Base-by-base conservation (phyloP, 345 rosid species). In the Brassica rapa region DNA sequence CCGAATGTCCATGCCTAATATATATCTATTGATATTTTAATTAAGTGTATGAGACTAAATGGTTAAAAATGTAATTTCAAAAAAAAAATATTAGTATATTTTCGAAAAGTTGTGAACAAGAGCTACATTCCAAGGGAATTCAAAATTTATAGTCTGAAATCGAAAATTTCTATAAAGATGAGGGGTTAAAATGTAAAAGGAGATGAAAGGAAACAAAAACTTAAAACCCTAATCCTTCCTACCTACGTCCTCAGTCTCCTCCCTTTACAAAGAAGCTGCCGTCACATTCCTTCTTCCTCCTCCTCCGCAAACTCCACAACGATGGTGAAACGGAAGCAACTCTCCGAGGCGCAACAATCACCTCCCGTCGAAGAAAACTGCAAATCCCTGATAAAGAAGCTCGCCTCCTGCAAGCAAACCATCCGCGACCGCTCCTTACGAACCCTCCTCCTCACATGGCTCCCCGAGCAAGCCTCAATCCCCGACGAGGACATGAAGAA, bases 401-500 rank as follows among this genome's bases (percentile, higher is more conserved):
- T 94, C 6, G 98, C 93, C 5, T 82, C 93, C 9, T 86, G 88
- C 89, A 84, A 87, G 79, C 86, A 84, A 75, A 65, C 85, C 51
- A 83, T 80, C 83, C 97, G 99, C 37, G 91, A 86, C 63, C 85
- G 79, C 51, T 77, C 98, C 15, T 83, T 93, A 2, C 79, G 87
- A 46, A 69, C 81, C 37, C 83, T 93, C 66, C 82, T 95, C 70
- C 70, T 81, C 33, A 82, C 77, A 8, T 93, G 99, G 99, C 87
- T 95, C 61, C 99, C 96, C 0, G 78, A 85, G 7, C 97, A 87
- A 55, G 59, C 88, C 2, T 65, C 81, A 23, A 57, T 95, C 80
- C 37, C 91, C 15, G 97, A 89, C 30, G 93, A 93, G 6, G 92
- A 88, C 49, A 88, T 95, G 91, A 90, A 83, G 89, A 89, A 86